A percentile compares a stretch with the other conserved stretches of the same genome.
These are phyloP conservation scores for Coprinopsis cinerea DNA, from an alignment of 768 basidiomycete genomes.

Conservation along the genomic window DNA sequence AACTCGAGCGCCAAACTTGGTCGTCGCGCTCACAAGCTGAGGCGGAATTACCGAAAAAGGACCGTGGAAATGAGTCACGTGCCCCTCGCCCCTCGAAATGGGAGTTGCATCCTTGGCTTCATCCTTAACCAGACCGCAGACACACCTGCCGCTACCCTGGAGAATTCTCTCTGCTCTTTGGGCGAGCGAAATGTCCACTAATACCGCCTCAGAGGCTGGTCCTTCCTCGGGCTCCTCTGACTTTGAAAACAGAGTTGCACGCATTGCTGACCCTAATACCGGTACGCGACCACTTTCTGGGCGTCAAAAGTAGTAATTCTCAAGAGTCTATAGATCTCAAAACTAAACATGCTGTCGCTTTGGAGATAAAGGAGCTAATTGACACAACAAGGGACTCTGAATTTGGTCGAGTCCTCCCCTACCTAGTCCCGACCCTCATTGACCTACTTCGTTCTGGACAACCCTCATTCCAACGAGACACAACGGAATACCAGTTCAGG, in stretches of 20 bases:
- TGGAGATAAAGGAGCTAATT: slow-evolving; percentile 76
- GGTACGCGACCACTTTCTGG: slow-evolving; percentile 33
- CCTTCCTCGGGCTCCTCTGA: slow-evolving; percentile 40
- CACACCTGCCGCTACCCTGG: neutral
- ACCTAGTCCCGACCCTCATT: slow-evolving; percentile 67
- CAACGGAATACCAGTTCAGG: slow-evolving; percentile 75
- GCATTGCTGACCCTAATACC: slow-evolving; percentile 69
- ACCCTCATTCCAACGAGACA: slow-evolving; percentile 60
- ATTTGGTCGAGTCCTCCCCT: slow-evolving; percentile 59
- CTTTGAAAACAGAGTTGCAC: slow-evolving; percentile 64
- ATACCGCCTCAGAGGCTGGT: slow-evolving; percentile 11
- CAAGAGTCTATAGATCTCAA: slow-evolving; percentile 60
- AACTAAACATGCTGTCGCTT: slow-evolving; percentile 63
- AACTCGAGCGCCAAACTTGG: too few species aligned
- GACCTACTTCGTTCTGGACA: slow-evolving; percentile 68
- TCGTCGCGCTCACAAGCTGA: neutral
- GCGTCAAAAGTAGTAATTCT: neutral
- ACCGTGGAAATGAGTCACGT: slow-evolving; percentile 3
- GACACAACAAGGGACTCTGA: slow-evolving; percentile 76
- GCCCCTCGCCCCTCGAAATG: neutral
- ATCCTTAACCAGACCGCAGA: neutral
- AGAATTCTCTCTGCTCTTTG: slow-evolving; percentile 2
- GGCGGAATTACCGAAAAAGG: neutral
- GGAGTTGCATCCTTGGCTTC: neutral
- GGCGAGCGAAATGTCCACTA: slow-evolving; percentile 5